A percentile compares a stretch with the other conserved stretches of the same genome.
These are phyloP conservation scores for Sclerotinia glacialis DNA, from an alignment of 2,329 filamentous ascomycete genomes.

Conservation along the genomic window DNA sequence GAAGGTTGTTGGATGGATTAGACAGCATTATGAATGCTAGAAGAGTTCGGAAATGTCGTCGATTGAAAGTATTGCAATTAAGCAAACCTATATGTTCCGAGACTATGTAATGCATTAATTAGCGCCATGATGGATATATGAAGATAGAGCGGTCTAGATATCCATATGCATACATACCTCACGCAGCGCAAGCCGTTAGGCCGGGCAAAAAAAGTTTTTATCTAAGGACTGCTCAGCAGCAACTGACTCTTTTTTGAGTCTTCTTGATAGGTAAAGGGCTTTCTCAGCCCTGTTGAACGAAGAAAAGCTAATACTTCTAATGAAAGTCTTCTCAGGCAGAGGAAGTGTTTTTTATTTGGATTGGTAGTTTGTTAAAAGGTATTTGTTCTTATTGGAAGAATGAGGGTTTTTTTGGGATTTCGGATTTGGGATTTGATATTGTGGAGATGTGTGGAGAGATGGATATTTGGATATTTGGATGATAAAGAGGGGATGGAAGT, in stretches of 20 bases:
- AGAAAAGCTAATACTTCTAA: constrained; percentile 14
- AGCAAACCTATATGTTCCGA: constrained; percentile 51
- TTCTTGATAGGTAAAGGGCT: constrained; percentile 28
- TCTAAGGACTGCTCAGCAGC: constrained; percentile 49
- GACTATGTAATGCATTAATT: constrained; percentile 40
- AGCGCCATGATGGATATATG: constrained; percentile 2
- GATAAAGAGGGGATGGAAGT: not conserved
- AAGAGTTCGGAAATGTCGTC: constrained; percentile 64
- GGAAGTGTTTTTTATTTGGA: constrained; percentile 7
- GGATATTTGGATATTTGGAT: not conserved
- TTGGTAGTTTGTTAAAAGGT: not conserved
- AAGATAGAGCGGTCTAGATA: constrained; percentile 19
- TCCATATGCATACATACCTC: constrained; percentile 55
- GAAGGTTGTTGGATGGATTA: constrained; percentile 68
- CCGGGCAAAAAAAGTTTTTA: constrained; percentile 56
- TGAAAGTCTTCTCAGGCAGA: constrained; percentile 15
- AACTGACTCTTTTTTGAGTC: constrained; percentile 43
- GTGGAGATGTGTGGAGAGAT: constrained; percentile 20
- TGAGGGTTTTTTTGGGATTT: not conserved
- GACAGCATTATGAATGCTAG: constrained; percentile 74
- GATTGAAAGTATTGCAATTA: constrained; percentile 50
- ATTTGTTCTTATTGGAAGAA: not conserved
- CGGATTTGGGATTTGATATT: not conserved
- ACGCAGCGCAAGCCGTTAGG: constrained; percentile 81
- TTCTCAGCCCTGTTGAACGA: constrained; percentile 33